phyloP scores from a whole-genome alignment of 2,329 filamentous ascomycete genomes.

The Pseudogymnoascus sp. region DNA sequence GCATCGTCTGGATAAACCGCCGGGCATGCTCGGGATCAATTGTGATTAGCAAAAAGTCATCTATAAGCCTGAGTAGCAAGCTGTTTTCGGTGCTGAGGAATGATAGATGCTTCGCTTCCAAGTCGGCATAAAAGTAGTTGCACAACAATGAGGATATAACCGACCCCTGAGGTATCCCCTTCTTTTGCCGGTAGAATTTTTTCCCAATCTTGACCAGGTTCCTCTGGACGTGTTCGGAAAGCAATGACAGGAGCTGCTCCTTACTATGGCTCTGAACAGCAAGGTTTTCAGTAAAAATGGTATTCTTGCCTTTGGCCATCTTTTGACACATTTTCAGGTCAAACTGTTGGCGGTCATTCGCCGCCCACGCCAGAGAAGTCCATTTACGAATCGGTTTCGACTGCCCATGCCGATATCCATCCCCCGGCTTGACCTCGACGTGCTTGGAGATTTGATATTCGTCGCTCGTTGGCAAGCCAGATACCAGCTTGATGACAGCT shows the following conservation, averaged over 20 bases:
- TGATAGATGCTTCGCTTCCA: conserved; percentile 59
- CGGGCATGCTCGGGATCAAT: conserved; percentile 56
- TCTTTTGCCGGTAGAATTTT: conserved; percentile 77
- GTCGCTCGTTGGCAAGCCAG: conserved; percentile 44
- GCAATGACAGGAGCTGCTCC: conserved; percentile 55
- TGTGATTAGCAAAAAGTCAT: conserved; percentile 88
- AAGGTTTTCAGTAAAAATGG: conserved; percentile 67
- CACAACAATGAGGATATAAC: conserved; percentile 79
- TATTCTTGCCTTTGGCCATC: conserved; percentile 40
- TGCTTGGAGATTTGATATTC: conserved; percentile 67
- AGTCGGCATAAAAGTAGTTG: conserved; percentile 90
- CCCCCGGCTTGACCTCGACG: conserved; percentile 54
- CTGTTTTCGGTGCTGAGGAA: conserved; percentile 55
- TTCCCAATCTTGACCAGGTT: conserved; percentile 87
- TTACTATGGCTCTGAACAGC: conserved; percentile 48
- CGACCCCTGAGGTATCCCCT: conserved; percentile 88
- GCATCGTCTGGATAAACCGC: conserved; percentile 71
- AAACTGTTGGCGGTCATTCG: conserved; percentile 25
- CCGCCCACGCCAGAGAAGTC: conserved; percentile 23
- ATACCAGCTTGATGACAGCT: conserved; percentile 59
- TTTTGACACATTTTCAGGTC: conserved; percentile 23
- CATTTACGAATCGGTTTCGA: conserved; percentile 26
- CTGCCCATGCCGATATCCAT: conserved; percentile 16
- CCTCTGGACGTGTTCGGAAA: conserved; percentile 69
- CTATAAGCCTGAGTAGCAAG: conserved; percentile 72